Evolutionary conservation across 495 filamentous ascomycete species (phyloP), one percentile per base, ranked within the genome.

Genomic region (Tricharina praecox): DNA sequence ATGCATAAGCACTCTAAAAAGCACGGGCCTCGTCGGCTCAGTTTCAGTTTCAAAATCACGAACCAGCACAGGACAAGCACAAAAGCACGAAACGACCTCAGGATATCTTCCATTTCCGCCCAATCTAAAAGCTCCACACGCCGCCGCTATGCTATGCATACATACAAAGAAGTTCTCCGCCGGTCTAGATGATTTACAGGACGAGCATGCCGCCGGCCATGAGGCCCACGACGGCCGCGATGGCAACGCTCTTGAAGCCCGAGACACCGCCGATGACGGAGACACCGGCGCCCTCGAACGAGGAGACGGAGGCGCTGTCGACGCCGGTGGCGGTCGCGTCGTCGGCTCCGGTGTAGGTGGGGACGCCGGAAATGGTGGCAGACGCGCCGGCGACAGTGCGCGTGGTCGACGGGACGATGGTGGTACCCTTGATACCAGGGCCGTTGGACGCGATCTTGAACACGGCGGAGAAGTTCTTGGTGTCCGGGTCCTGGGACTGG

Each of bases 401-500:
- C 23, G 47, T 49, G 37, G 47, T 49, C 1, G 20, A 8, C n/a
- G 45, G 45, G 1, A n/a, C 20, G 23, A 48, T 11, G 13, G 47
- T 49, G 23, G 23, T 49, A 11, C 21, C 5, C 33, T 43, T 42
- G 37, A 34, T 21, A 30, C 47, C 47, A 3, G 21, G n/a, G 16
- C 47, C 47, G 23, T 49, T 49, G 25, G 47, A 49, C 23, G 41
- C 47, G 47, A 49, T 41, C 3, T 28, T 21, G 47, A 49, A 49
- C 23, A 32, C 5, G 1, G 47, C 25, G 2, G 36, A 49, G 47
- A 42, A 49, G 47, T 49, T 49, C 1, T 13, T 41, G 2, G 34
- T 39, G 13, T 13, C 11, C 16, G 47, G 47, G 36, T 49, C 25
- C 3, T 32, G 11, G 24, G 36, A 42, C 10, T 11, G 9, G 42